Evolutionary conservation across 2,329 filamentous ascomycete genomes (phyloP), one percentile per base, ranked within the genome.

Genomic region (Cucurbitaria berberidis): DNA sequence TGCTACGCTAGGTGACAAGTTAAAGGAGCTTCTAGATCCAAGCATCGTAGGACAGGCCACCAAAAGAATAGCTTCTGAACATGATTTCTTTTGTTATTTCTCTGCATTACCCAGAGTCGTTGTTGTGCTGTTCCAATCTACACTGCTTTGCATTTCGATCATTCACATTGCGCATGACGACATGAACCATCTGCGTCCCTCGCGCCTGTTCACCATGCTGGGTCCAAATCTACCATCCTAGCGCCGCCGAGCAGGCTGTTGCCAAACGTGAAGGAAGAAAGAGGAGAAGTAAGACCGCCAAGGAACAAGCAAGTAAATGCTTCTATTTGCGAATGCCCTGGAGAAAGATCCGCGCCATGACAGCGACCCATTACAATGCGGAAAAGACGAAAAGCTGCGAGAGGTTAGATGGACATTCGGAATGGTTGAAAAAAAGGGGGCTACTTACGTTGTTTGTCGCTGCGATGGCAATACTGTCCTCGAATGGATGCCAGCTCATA

Each of bases 401-500:
- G 22, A n/a, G 36, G 54, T 64, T 49, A 64, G 60, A 16, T 22
- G 2, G 18, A 13, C 5, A 7, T 16, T 2, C 22, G 6, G 1
- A 34, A 24, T 22, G n/a, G 10, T 41, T 10, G 10, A 3, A 19
- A 30, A 40, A 24, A 7, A 2, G 0, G 2, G 0, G 27, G 13
- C 3, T 36, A 82, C 93, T 89, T 80, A 98, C 95, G 79, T 99
- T 99, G 83, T 99, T 99, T 62, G 95, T 99, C 56, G 95, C 95
- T 66, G 95, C 95, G 81, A 99, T 99, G 52, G 95, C 95, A 79
- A 99, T 99, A 80, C 93, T 98, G 80, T 99, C 93, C 79, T 99
- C 95, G 70, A 96, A 97, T 43, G 95, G 95, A 86, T 99, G 95
- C 95, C 95, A 99, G 80, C 93, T 98, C 95, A 99, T 99, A 77